Evolutionary conservation across 2,329 filamentous ascomycete genomes (phyloP), one percentile per base, ranked within the genome.

Genomic region (Pyrenochaeta sp.): DNA sequence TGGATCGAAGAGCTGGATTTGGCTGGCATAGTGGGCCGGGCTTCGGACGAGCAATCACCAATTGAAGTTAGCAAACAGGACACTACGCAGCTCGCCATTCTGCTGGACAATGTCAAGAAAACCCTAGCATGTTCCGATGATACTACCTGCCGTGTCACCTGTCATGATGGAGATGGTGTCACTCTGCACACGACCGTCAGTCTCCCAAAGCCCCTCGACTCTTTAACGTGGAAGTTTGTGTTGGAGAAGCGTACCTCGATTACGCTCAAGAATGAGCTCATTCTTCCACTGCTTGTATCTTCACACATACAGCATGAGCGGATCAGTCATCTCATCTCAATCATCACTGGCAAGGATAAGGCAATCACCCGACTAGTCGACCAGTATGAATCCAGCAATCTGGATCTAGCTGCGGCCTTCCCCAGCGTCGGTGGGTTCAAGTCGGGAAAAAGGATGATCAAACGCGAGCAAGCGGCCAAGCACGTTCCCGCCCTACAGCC

Each of bases 11-110:
- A 73, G 7, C 76, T 92, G 18, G 82, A 86, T 50, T 79, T 85
- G 18, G 80, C 79, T n/a, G 81, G 79, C 10, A 89, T 94, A 51
- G 82, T 87, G 49, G 77, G 81, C 54, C 84, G 89, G 54, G 88
- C 86, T 27, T 79, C 85, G 50, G 76, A 83, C 20, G 82, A 88
- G 61, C 82, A 86, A 63, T 90, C 88, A 14, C 87, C 84, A 56
- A 92, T 94, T 56, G 90, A 94, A 68, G 87, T 90, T 1, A 87
- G 83, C 68, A 87, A 89, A 60, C 87, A 71, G 14, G 71, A 88
- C 54, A 78, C 81, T 0, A 83, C 86, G 45, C 90, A 94, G 66
- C 85, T 91, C 75, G 71, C 76, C 21, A 86, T 87, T 45, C 85
- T 94, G 45, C 77, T 93, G 12, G 80, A 84, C 18, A 87, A 89